Conservation (phyloP, 108 stramenopile species). For the Nannochloropsis gaditana region DNA sequence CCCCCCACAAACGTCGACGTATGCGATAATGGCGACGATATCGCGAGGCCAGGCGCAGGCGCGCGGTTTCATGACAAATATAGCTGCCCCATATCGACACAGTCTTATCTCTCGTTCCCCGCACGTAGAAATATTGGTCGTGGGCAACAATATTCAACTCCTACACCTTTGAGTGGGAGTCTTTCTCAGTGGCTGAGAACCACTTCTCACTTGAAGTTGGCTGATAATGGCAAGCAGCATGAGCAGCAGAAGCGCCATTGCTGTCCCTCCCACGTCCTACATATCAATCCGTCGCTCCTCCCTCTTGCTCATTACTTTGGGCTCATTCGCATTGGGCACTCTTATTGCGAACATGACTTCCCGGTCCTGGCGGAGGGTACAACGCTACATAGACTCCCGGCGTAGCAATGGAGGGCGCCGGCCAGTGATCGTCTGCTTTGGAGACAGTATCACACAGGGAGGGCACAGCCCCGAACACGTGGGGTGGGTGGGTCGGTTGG, state of each 20-base stretch:
- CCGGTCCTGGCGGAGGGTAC: background rate
- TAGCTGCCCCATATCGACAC: no score
- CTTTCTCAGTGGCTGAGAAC: no score
- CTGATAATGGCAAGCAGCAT: no score
- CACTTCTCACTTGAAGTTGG: no score
- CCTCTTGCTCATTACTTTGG: background rate
- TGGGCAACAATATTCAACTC: no score
- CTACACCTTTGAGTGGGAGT: no score
- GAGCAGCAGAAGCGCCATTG: background rate
- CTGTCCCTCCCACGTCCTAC: background rate
- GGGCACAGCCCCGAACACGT: background rate
- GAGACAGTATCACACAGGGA: slow-evolving; percentile 3
- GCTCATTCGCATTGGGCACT: background rate
- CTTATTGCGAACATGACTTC: background rate
- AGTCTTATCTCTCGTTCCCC: no score
- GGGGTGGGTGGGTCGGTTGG: background rate
- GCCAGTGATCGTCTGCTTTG: background rate
- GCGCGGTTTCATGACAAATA: no score
- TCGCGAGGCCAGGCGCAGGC: no score
- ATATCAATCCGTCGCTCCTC: background rate
- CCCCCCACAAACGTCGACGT: no score
- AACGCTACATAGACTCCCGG: background rate
- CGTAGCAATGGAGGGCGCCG: slow-evolving; percentile 7
- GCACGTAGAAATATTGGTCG: no score
- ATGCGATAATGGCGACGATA: no score